Conservation (phyloP, 495 filamentous ascomycete species). For the Evansstolkia leycettana region DNA sequence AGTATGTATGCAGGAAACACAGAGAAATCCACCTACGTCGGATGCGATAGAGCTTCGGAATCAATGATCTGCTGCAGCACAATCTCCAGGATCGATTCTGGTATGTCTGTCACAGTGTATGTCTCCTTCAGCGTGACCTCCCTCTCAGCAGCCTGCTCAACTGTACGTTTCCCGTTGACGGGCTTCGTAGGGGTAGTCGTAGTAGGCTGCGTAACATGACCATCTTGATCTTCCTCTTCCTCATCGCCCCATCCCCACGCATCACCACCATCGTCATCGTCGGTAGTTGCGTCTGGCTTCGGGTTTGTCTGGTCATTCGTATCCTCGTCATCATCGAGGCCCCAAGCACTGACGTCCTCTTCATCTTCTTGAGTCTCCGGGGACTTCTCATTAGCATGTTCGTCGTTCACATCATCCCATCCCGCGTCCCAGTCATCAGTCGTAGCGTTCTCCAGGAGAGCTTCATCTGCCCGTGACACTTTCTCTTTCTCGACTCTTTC, state of each 20-base stretch:
- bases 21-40: slow-evolving; percentile 29
- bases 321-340: slow-evolving; percentile 38
- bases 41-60: slow-evolving; percentile 45
- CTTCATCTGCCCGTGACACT: slow-evolving; percentile 54
- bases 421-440: slow-evolving; percentile 62
- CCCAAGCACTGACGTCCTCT: slow-evolving; percentile 56
- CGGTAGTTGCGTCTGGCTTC: slow-evolving; percentile 10
- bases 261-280: slow-evolving; percentile 38
- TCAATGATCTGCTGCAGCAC: slow-evolving; percentile 60
- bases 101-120: slow-evolving; percentile 79
- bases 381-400: slow-evolving; percentile 15
- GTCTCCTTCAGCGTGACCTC: slow-evolving; percentile 72
- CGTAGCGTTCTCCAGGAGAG: slow-evolving; percentile 41
- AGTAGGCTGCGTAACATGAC: slow-evolving; percentile 7
- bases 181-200: slow-evolving; percentile 6
- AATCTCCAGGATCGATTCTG: slow-evolving; percentile 59
- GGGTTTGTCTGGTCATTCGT: slow-evolving; percentile 13
- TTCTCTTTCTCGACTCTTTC: slow-evolving; percentile 78
- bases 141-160: slow-evolving; percentile 18
- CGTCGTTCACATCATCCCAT: slow-evolving; percentile 55
- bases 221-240: slow-evolving; percentile 21
- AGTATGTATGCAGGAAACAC: slow-evolving; percentile 7
- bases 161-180: slow-evolving; percentile 5
- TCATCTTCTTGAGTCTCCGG: slow-evolving; percentile 29
- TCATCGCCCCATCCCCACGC: slow-evolving; percentile 72